These are phyloP conservation scores for Phytophthora chlamydospora DNA, from an alignment of 352 stramenopile genomes.

Conservation along the genomic window DNA sequence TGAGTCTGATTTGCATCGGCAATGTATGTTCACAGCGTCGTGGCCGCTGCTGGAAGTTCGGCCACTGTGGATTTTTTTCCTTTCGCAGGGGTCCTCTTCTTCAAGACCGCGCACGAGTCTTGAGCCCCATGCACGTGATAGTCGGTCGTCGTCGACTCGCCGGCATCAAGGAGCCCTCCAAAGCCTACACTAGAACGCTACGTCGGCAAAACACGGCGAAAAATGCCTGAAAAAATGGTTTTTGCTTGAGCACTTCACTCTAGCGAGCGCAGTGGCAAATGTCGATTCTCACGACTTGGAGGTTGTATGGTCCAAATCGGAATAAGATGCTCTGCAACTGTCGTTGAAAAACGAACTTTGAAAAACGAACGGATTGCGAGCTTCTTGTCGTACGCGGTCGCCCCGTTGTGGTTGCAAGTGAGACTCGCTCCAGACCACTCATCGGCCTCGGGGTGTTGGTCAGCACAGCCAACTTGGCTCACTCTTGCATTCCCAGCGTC, in stretches of 20 bases:
- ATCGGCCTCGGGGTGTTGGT: conserved; percentile 25
- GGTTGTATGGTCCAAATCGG: neutral
- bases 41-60: too few species aligned
- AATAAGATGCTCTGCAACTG: conserved; percentile 23
- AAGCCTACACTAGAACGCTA: conserved; percentile 9
- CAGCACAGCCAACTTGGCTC: conserved; percentile 5
- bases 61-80: too few species aligned
- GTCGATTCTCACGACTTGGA: neutral
- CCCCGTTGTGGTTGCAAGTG: conserved; percentile 6
- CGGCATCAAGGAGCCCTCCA: conserved; percentile 8
- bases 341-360: neutral
- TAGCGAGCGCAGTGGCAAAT: conserved; percentile 2
- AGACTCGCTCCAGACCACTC: conserved; percentile 16
- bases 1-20: too few species aligned
- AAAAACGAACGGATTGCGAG: too few species aligned
- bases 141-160: conserved; percentile 1
- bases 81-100: too few species aligned
- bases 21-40: too few species aligned
- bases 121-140: too few species aligned
- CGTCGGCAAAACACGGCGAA: neutral
- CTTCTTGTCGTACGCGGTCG: conserved; percentile 15
- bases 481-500: conserved; percentile 7
- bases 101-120: too few species aligned
- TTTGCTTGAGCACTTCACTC: neutral
- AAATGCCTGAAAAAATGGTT: neutral